Evolutionary conservation across 345 rosid species (phyloP).

Genomic region (Reutealis trisperma): DNA sequence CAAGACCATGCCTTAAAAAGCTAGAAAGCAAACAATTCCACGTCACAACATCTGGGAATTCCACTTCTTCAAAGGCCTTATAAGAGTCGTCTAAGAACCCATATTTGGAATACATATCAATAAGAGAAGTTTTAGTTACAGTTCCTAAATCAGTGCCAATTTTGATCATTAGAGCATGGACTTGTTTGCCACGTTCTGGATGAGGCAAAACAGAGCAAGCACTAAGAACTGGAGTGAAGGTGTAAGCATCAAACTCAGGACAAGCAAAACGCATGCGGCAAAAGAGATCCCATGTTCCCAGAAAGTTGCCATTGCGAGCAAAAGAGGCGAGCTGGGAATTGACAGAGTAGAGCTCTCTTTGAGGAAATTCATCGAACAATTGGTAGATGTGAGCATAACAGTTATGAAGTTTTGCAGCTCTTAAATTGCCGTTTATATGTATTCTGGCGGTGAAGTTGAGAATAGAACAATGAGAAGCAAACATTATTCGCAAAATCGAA

Average conservation of each 20-base stretch:
- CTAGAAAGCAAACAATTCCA: constrained; percentile 83
- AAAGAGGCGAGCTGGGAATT: constrained; percentile 55
- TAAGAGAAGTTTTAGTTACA: constrained; percentile 60
- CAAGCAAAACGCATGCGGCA: constrained; percentile 35
- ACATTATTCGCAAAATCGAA: too few species aligned
- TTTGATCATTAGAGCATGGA: constrained; percentile 72
- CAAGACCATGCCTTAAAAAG: constrained; percentile 52
- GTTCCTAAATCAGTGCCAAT: constrained; percentile 56
- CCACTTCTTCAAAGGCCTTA: constrained; percentile 54
- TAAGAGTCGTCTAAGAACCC: constrained; percentile 50
- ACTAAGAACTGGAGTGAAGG: constrained; percentile 67
- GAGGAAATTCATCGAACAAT: constrained; percentile 54
- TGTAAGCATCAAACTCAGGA: constrained; percentile 46
- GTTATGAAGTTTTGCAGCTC: not conserved
- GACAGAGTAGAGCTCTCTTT: constrained; percentile 39
- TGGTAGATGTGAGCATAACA: constrained; percentile 13
- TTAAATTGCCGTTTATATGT: not conserved
- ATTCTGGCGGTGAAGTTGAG: not conserved
- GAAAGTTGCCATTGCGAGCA: constrained; percentile 42
- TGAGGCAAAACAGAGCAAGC: constrained; percentile 58
- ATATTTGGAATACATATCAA: constrained; percentile 68
- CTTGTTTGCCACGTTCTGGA: constrained; percentile 54
- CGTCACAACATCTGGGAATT: constrained; percentile 56
- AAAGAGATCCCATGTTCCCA: constrained; percentile 59
- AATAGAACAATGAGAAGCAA: not conserved